A percentile compares a stretch with the other conserved stretches of the same genome.
phyloP scores from a whole-genome alignment of 2,329 filamentous ascomycete genomes.

The Fusarium sp. region DNA sequence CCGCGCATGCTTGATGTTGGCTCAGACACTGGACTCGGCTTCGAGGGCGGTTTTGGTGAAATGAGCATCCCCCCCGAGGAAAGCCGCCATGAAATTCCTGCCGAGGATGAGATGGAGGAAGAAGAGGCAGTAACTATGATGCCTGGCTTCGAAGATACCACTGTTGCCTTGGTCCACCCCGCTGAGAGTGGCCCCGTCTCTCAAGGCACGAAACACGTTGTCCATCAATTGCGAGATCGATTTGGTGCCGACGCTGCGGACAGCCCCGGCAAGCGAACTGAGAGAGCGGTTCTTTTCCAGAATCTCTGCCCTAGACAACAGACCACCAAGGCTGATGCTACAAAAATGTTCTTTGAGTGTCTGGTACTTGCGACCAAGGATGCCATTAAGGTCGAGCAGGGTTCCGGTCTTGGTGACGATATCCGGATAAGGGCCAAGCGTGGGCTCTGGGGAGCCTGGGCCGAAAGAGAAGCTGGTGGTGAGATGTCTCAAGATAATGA shows the following conservation, averaged over 20 bases:
- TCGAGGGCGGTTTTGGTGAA: constrained; percentile 63
- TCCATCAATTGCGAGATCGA: constrained; percentile 90
- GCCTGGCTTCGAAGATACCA: constrained; percentile 83
- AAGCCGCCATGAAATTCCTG: constrained; percentile 74
- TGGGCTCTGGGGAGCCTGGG: constrained; percentile 97
- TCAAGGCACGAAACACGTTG: constrained; percentile 92
- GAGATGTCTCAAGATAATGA: constrained; percentile 66
- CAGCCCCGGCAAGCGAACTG: constrained; percentile 78
- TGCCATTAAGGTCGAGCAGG: constrained; percentile 95
- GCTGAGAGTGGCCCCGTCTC: constrained; percentile 89
- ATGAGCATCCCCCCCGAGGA: constrained; percentile 68
- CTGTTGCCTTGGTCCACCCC: constrained; percentile 80
- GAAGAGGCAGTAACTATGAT: constrained; percentile 58
- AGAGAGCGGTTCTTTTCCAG: constrained; percentile 86
- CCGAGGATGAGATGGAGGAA: constrained; percentile 62
- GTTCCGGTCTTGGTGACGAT: constrained; percentile 78
- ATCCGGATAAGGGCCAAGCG: constrained; percentile 91
- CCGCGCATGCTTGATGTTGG: constrained; percentile 74
- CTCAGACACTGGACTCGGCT: constrained; percentile 70
- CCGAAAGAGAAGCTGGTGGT: constrained; percentile 78
- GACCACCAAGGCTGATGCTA: constrained; percentile 89
- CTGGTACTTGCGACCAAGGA: constrained; percentile 97
- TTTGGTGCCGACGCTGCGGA: constrained; percentile 81
- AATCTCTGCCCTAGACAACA: constrained; percentile 85
- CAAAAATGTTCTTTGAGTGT: constrained; percentile 99